Percentiles rank a stretch among this genome's conserved stretches.
These are phyloP conservation scores for Thraustochytrium sp. DNA, from an alignment of 352 stramenopile species.

Conservation along the genomic window DNA sequence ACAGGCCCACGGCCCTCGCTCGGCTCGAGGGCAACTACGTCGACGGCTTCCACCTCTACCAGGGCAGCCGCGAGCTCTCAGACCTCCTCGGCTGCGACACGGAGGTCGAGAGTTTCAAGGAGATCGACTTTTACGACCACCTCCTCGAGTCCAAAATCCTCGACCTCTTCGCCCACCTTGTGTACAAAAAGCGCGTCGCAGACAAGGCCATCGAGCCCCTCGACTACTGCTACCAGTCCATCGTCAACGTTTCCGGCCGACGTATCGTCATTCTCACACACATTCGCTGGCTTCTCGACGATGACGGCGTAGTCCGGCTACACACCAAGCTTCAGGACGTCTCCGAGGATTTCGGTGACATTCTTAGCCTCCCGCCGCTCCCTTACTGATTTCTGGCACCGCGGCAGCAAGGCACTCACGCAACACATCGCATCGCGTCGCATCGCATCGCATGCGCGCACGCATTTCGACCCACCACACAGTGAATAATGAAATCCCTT, in stretches of 20 bases:
- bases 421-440: too few species aligned
- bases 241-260: constrained; percentile 19
- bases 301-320: not conserved
- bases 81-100: constrained; percentile 36
- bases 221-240: constrained; percentile 26
- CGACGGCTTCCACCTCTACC: not conserved
- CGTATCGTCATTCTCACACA: not conserved
- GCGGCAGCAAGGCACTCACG: too few species aligned
- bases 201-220: not conserved
- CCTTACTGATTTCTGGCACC: constrained; percentile 28
- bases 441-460: too few species aligned
- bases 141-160: constrained; percentile 35
- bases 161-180: constrained; percentile 30
- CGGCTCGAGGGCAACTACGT: not conserved
- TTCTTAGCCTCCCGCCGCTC: constrained; percentile 15
- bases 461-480: too few species aligned
- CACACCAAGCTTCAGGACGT: not conserved
- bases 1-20: not conserved
- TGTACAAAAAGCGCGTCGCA: constrained; percentile 29
- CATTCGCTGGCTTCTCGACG: not conserved
- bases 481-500: too few species aligned
- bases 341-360: not conserved
- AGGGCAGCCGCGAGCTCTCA: constrained; percentile 4
- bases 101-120: not conserved
- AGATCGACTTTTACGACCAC: constrained; percentile 14